These are phyloP conservation scores for Scutellaria baicalensis DNA, from an alignment of 257 asterid species.

Conservation along the genomic window DNA sequence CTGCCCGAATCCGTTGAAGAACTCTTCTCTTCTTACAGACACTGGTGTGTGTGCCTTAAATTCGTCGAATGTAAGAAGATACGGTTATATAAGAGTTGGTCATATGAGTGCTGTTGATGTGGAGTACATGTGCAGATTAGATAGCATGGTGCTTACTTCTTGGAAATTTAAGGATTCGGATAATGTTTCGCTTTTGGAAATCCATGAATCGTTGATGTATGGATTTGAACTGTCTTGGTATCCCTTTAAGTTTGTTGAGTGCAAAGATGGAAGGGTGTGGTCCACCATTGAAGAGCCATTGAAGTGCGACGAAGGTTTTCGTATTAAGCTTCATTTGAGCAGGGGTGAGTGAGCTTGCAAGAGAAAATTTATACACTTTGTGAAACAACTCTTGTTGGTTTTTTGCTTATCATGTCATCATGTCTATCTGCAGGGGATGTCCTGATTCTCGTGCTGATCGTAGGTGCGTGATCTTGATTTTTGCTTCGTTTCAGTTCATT, in stretches of 20 bases:
- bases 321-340: not conserved
- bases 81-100: not conserved
- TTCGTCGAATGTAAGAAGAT: too few relatives aligned
- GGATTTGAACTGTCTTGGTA: constrained; percentile 39
- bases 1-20: not conserved
- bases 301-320: not conserved
- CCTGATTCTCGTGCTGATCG: not conserved
- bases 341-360: not conserved
- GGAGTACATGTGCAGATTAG: not conserved
- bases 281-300: not conserved
- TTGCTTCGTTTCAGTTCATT: too few relatives aligned
- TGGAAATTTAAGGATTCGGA: not conserved
- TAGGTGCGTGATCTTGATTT: not conserved
- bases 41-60: not conserved
- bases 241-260: constrained; percentile 1
- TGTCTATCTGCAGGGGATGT: not conserved
- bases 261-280: not conserved
- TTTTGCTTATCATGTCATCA: not conserved
- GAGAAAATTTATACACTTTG: too few relatives aligned
- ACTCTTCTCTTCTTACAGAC: not conserved
- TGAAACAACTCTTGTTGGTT: too few relatives aligned
- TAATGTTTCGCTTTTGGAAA: constrained; percentile 11
- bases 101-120: not conserved
- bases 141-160: too few relatives aligned
- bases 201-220: constrained; percentile 26